A percentile compares a stretch with the other conserved stretches of the same genome.
Evolutionary conservation across 768 basidiomycete genomes (phyloP).

Genomic region (Psilocybe tampanensis): DNA sequence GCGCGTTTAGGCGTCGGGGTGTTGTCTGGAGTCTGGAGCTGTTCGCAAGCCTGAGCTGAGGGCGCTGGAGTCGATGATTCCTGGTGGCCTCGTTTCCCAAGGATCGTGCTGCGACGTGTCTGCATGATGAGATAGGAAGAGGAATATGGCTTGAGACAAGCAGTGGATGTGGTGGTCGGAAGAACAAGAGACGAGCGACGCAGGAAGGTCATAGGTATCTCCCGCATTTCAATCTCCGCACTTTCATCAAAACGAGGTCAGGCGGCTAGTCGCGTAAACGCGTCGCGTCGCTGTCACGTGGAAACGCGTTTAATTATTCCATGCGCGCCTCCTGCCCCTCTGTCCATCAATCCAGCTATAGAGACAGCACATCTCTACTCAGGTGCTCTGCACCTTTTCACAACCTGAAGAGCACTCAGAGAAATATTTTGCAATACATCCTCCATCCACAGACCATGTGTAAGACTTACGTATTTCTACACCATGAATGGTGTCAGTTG

Average conservation of each 20-base stretch:
- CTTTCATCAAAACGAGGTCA: conserved; percentile 31
- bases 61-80: conserved; percentile 27
- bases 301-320: conserved; percentile 19
- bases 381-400: too few species aligned
- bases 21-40: conserved; percentile 60
- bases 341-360: background rate
- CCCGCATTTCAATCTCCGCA: conserved; percentile 39
- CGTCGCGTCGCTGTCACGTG: conserved; percentile 39
- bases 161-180: conserved; percentile 25
- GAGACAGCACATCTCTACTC: background rate
- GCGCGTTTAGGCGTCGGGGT: conserved; percentile 70
- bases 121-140: conserved; percentile 34
- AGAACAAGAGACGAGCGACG: conserved; percentile 19
- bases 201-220: conserved; percentile 24
- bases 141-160: conserved; percentile 11
- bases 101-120: conserved; percentile 47
- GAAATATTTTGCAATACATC: too few species aligned
- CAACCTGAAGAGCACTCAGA: too few species aligned
- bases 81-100: conserved; percentile 53
- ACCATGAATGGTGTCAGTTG: background rate
- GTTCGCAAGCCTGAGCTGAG: conserved; percentile 33
- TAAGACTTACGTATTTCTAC: background rate
- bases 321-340: conserved; percentile 8
- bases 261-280: conserved; percentile 31
- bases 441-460: too few species aligned